phyloP scores from a whole-genome alignment of 2,329 filamentous ascomycete genomes.

The Fusarium transvaalense region DNA sequence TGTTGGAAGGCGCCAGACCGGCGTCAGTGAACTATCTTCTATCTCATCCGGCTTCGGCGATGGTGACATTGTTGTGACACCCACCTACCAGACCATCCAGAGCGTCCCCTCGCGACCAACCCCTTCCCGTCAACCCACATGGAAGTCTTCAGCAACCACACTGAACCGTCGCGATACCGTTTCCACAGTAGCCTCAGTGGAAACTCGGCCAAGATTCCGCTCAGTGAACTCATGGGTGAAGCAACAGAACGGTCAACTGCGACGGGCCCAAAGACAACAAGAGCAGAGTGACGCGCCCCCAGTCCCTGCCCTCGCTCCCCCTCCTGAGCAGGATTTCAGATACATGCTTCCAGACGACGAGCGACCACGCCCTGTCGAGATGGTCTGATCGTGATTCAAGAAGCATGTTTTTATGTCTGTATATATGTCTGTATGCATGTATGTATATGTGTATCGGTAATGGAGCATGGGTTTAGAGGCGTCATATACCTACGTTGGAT shows the following conservation, averaged over 20 bases:
- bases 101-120: constrained; percentile 33
- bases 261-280: constrained; percentile 59
- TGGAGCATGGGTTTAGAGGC: constrained; percentile 24
- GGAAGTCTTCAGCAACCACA: constrained; percentile 29
- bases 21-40: constrained; percentile 67
- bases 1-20: constrained; percentile 48
- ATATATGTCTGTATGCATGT: constrained; percentile 4
- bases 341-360: constrained; percentile 66
- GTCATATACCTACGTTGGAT: constrained; percentile 21
- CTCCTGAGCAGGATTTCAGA: constrained; percentile 61
- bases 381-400: constrained; percentile 19
- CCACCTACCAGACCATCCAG: constrained; percentile 38
- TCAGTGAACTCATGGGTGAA: constrained; percentile 73
- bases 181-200: constrained; percentile 66
- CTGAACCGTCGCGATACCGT: constrained; percentile 61
- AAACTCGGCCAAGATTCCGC: constrained; percentile 67
- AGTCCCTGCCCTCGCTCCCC: constrained; percentile 56
- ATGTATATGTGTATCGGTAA: constrained; percentile 14
- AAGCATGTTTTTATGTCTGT: constrained; percentile 7
- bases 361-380: constrained; percentile 59
- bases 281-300: constrained; percentile 53
- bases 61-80: constrained; percentile 66
- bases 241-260: constrained; percentile 70
- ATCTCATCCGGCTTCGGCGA: constrained; percentile 75
- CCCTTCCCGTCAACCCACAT: constrained; percentile 30